Evolutionary conservation across 2,329 filamentous ascomycete species (phyloP), one percentile per base, ranked within the genome.

Genomic region (Daldinia eschscholtzii): DNA sequence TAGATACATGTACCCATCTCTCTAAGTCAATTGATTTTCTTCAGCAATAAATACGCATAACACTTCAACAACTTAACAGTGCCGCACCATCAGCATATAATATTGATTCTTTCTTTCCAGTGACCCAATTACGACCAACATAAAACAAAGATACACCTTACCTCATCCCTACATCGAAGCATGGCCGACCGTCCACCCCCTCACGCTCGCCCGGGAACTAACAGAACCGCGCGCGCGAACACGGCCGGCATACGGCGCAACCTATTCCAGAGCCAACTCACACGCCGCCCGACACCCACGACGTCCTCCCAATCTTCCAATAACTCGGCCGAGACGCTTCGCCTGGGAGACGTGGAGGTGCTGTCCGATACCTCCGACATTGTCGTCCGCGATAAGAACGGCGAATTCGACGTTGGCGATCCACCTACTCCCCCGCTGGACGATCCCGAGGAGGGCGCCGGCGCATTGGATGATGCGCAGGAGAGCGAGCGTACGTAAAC

Each of bases 321-420:
- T 7, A 77, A 76, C 30, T 81, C 84, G 12, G 80, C 79, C 57
- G 85, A 87, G 70, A 84, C 82, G 42, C 73, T 87, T 62, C 82
- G 84, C 57, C 78, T 86, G n/a, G 84, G 86, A 65, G 73, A 75
- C 28, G 79, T 80, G 59, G 83, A 85, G 55, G 79, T 81, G 15
- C 76, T 81, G n/a, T 81, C 79, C 55, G 79, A 85, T 28, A 76
- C 79, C 1, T 79, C 78, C 0, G 88, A 90, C 72, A 90, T 91
- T 65, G 86, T 91, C 7, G 85, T 90, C 52, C 83, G 89, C 70
- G 86, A 91, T 74, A 81, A 86, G 77, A 86, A 90, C 73, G 89
- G 89, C 56, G 88, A 91, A 71, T 84, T 89, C 64, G 85, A 89
- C 76, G 79, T 91, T n/a, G 83, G 82, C 15, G 87, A 89, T 66